A percentile compares a stretch with the other conserved stretches of the same genome.
These are phyloP conservation scores for Gaertneriomyces semiglobifer DNA, from an alignment of 192 early-diverging fungal genomes.

Conservation along the genomic window DNA sequence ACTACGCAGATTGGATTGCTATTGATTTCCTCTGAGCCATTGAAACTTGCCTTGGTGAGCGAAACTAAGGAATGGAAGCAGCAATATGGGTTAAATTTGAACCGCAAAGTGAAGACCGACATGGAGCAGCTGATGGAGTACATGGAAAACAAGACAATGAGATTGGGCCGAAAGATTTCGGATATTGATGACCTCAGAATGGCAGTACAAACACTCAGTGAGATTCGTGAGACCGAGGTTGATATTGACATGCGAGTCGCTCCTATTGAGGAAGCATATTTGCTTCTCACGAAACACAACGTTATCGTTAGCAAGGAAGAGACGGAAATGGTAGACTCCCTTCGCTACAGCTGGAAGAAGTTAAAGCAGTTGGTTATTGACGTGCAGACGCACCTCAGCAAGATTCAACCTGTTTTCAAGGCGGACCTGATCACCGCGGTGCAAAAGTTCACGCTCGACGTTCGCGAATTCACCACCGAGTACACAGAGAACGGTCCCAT, in stretches of 20 bases:
- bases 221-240: conserved; percentile 61
- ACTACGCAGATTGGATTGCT: conserved; percentile 62
- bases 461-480: conserved; percentile 60
- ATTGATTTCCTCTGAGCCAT: conserved; percentile 57
- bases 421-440: conserved; percentile 56
- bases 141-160: conserved; percentile 60
- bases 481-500: conserved; percentile 66
- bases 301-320: conserved; percentile 62
- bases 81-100: conserved; percentile 62
- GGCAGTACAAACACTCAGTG: conserved; percentile 59
- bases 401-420: conserved; percentile 63
- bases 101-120: conserved; percentile 61
- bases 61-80: conserved; percentile 71
- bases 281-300: conserved; percentile 58
- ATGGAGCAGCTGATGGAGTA: conserved; percentile 69
- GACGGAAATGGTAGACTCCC: conserved; percentile 66
- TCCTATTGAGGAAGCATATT: conserved; percentile 64
- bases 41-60: conserved; percentile 58
- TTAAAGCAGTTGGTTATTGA: conserved; percentile 61
- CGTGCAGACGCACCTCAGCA: conserved; percentile 56
- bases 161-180: conserved; percentile 54
- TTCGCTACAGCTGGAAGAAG: conserved; percentile 69
- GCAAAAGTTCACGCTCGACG: conserved; percentile 58
- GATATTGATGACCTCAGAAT: conserved; percentile 64
- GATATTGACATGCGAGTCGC: conserved; percentile 68